phyloP scores from a whole-genome alignment of 768 basidiomycete species.

The Boletus barrowsii region DNA sequence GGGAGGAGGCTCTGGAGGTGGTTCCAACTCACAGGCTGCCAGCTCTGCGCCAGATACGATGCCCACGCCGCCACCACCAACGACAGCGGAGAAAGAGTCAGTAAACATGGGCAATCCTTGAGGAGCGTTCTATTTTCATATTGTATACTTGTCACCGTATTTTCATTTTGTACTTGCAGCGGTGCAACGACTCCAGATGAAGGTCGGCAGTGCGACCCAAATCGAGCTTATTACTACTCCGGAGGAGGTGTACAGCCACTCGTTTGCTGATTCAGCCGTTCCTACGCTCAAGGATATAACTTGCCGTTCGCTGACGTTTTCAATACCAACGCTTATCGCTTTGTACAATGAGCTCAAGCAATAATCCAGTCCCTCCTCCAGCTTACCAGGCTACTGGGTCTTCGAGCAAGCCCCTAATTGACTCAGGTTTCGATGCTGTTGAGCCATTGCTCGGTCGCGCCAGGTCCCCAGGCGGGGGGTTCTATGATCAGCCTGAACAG shows the following conservation, averaged over 20 bases:
- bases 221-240: background rate
- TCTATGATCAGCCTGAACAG: conserved; percentile 68
- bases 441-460: conserved; percentile 59
- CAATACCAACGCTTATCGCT: conserved; percentile 16
- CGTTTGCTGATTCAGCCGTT: conserved; percentile 22
- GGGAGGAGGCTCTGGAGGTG: conserved; percentile 5
- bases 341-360: conserved; percentile 49
- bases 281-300: conserved; percentile 11
- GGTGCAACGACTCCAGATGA: background rate
- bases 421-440: conserved; percentile 34
- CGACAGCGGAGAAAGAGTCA: background rate
- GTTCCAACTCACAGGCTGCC: background rate
- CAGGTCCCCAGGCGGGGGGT: conserved; percentile 45
- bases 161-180: background rate
- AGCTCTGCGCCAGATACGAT: conserved; percentile 9
- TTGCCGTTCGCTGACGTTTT: conserved; percentile 4
- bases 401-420: conserved; percentile 34
- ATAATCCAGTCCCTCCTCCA: conserved; percentile 60
- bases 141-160: no score
- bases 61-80: conserved; percentile 10
- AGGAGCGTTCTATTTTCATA: no score
- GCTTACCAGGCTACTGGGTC: conserved; percentile 48
- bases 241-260: conserved; percentile 22
- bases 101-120: no score
- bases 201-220: background rate